Base-by-base conservation (phyloP, 78 protist genomes). In the Chrysochromulina parva region DNA sequence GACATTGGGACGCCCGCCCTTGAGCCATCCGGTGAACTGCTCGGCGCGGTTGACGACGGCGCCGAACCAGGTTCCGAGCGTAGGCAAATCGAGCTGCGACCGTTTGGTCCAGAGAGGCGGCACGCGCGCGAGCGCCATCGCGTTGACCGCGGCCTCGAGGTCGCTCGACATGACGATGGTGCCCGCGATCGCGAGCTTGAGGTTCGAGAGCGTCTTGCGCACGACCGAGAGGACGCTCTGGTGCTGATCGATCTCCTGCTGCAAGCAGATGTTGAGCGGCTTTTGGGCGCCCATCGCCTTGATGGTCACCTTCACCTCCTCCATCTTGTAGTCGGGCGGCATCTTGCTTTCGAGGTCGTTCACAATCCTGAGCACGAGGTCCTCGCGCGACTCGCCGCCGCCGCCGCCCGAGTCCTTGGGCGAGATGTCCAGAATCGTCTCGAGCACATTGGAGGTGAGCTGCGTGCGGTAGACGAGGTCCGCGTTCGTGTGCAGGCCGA, bases 401-500 rank as follows among this genome's bases (percentile, higher is more conserved):
- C 94, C 78, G 14, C 88, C 86, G 53, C 93, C 73, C 22, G 85
- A 69, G 50, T 91, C 97, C 84, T 95, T 95, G 16, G 98, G 98
- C 91, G 94, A 96, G 86, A 95, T 91, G 50, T 69, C 80, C 7
- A 95, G 81, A 28, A 97, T 95, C 24, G 96, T 95, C 17, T 9
- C 62, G 26, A 97, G 62, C 81, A 93, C 57, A 20, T 53, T 22
- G 24, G 50, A 58, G 20, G 97, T 78, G 62, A 92, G 88, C 7
- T 20, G 5, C 69, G 90, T 26, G 9, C 95, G 89, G 93, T 67
- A 95, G 47, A 95, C 90, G 14, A 97, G 92, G 78, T 97, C 97
- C 3, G 98, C 98, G 90, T 95, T 96, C 71, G 94, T 0, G 94
- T 95, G 96, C 78, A 97, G 62, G 22, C 99, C 98, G 57, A 97